Conservation (phyloP, 108 stramenopile species). For the Pseudonitzschia multistriata region DNA sequence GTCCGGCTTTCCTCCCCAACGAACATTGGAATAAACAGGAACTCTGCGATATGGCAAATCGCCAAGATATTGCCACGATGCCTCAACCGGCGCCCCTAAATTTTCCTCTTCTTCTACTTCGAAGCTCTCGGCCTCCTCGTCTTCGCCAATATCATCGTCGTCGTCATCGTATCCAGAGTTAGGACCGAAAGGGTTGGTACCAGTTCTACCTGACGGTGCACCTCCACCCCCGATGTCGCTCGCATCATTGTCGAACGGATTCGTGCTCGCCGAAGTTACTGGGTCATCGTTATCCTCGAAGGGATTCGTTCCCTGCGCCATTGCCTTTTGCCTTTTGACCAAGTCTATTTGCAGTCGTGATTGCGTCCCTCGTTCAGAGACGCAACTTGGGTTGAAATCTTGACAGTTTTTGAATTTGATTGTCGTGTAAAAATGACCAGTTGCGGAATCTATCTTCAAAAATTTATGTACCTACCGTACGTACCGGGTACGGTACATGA, state of each 20-base stretch:
- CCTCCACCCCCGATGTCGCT: background rate
- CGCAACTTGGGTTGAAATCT: no score
- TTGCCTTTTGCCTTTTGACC: background rate
- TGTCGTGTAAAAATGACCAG: no score
- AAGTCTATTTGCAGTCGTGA: background rate
- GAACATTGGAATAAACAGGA: constrained; percentile 59
- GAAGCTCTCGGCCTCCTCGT: constrained; percentile 5
- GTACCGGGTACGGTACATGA: no score
- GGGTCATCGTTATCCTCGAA: constrained; percentile 3
- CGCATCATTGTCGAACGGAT: constrained; percentile 11
- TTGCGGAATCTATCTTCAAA: no score
- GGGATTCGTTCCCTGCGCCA: constrained; percentile 13
- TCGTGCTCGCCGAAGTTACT: constrained; percentile 5
- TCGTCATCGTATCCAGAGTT: constrained; percentile 9
- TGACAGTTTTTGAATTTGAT: no score
- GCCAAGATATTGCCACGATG: constrained; percentile 77
- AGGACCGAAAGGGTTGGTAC: constrained; percentile 14
- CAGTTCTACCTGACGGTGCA: background rate
- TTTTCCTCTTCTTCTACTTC: constrained; percentile 18
- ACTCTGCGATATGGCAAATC: constrained; percentile 83
- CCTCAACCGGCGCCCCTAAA: constrained; percentile 46
- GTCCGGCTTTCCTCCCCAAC: constrained; percentile 41
- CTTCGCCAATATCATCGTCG: background rate
- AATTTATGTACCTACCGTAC: no score
- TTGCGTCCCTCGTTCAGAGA: background rate